Conservation (phyloP, 2,329 filamentous ascomycete species). For the Cytospora leucostoma region DNA sequence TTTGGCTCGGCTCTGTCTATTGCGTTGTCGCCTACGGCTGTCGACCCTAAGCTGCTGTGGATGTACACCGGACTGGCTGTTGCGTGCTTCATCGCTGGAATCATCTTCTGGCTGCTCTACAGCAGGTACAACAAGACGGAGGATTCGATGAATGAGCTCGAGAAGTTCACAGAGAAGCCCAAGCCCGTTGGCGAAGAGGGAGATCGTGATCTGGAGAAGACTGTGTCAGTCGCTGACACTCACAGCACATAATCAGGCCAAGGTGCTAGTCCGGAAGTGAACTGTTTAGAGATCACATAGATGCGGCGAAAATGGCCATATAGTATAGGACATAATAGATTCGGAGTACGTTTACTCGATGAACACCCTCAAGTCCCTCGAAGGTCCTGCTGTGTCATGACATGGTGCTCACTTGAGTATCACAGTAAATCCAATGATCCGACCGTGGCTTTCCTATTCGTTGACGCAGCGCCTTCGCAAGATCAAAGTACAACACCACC, state of each 20-base stretch:
- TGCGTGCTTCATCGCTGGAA: slow-evolving; percentile 21
- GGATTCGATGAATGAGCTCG: slow-evolving; percentile 26
- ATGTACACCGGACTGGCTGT: slow-evolving; percentile 24
- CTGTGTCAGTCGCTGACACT: neutral
- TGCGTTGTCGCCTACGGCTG: slow-evolving; percentile 24
- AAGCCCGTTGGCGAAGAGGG: slow-evolving; percentile 7
- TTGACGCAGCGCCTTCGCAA: too few relatives aligned
- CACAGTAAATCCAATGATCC: too few relatives aligned
- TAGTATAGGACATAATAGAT: too few relatives aligned
- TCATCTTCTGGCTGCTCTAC: slow-evolving; percentile 25
- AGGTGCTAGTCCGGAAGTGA: neutral
- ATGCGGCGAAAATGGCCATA: neutral
- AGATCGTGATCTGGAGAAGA: slow-evolving; percentile 10
- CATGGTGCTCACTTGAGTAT: too few relatives aligned
- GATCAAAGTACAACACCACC: too few relatives aligned
- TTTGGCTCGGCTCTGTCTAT: slow-evolving; percentile 25
- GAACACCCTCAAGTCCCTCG: too few relatives aligned
- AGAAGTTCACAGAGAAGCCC: slow-evolving; percentile 22
- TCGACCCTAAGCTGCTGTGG: slow-evolving; percentile 26
- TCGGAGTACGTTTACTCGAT: too few relatives aligned
- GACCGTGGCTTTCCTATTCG: too few relatives aligned
- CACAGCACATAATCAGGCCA: neutral
- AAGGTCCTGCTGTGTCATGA: too few relatives aligned
- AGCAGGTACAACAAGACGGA: slow-evolving; percentile 24
- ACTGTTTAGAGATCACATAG: neutral